A percentile compares a stretch with the other conserved stretches of the same genome.
phyloP scores from a whole-genome alignment of 176 grass and related monocot species.

The Themeda triandra region DNA sequence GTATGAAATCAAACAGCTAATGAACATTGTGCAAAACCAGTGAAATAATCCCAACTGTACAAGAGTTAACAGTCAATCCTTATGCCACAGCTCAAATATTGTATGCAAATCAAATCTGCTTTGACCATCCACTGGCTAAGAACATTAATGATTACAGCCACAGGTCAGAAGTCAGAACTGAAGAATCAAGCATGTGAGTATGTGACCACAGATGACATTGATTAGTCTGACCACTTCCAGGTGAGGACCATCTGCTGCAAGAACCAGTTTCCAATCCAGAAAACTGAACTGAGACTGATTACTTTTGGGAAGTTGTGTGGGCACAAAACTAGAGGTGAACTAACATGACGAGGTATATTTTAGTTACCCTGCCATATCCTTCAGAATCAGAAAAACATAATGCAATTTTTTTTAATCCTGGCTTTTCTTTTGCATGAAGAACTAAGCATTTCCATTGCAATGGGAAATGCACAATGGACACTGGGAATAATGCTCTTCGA shows the following conservation, averaged over 20 bases:
- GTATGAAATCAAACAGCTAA: slow-evolving; percentile 33
- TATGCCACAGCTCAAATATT: slow-evolving; percentile 13
- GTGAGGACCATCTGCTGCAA: slow-evolving; percentile 13
- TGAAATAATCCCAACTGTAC: slow-evolving; percentile 34
- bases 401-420: slow-evolving; percentile 2
- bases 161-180: slow-evolving; percentile 29
- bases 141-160: slow-evolving; percentile 15
- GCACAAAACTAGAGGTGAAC: slow-evolving; percentile 11
- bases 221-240: slow-evolving; percentile 1
- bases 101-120: slow-evolving; percentile 22
- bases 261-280: slow-evolving; percentile 24
- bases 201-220: neutral
- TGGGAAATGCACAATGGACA: neutral
- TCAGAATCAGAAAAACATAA: slow-evolving; percentile 9
- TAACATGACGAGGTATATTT: slow-evolving; percentile 14
- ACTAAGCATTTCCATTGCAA: slow-evolving; percentile 29
- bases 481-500: slow-evolving; percentile 22
- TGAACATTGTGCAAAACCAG: slow-evolving; percentile 24
- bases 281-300: slow-evolving; percentile 15
- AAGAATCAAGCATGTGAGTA: slow-evolving; percentile 16
- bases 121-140: slow-evolving; percentile 20
- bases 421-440: neutral
- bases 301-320: neutral
- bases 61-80: slow-evolving; percentile 16
- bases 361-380: slow-evolving; percentile 25